Base-by-base conservation (phyloP, 2,329 filamentous ascomycete species). In the Xylariaceae sp. region DNA sequence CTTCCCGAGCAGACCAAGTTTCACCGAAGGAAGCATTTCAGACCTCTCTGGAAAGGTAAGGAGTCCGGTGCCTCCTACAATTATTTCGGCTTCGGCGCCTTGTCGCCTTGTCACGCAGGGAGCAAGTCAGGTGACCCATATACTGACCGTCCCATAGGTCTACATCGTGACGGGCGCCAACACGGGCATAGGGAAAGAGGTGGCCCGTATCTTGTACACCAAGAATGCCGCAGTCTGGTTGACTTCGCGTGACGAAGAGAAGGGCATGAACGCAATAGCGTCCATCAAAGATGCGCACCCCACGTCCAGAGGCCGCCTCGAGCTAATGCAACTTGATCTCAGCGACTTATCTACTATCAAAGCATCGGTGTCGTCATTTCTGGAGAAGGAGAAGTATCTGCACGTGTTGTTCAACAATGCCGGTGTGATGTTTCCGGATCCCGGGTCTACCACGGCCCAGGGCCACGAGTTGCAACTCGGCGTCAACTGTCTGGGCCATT, bases 401-500 rank as follows among this genome's bases (percentile, higher is more conserved):
- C 63, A 71, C 49, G 63, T 68, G 5, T 48, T 71, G 22, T 63
- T 65, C 47, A 65, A 71, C 51, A 71, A 71, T 53, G 69, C 69
- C 1, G 68, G 61, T 5, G 57, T 70, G 23, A 70, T 70, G 66
- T 48, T 54, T 2, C 61, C 65, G 1, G 66, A 66, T 1, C 42
- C 52, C 5, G 65, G 64, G 4, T 65, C 61, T 38, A 65, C 61
- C 45, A 64, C 65, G 16, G 57, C 60, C 7, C 62, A 65, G 47
- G 60, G 61, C 19, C 56, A 61, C 42, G 63, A 65, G 48, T 51
- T 63, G 21, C 61, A 65, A 45, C 46, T 64, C 6, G 62, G 58
- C 25, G 54, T 54, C 22, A 66, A 65, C 38, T 49, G 45, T 27
- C 48, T 65, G 12, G 62, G 55, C 2, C 56, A 52, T 6, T 62